A percentile compares a stretch with the other conserved stretches of the same genome.
These are phyloP conservation scores for Taiwanofungus camphoratus DNA, from an alignment of 1,284 basidiomycete genomes.

Conservation along the genomic window DNA sequence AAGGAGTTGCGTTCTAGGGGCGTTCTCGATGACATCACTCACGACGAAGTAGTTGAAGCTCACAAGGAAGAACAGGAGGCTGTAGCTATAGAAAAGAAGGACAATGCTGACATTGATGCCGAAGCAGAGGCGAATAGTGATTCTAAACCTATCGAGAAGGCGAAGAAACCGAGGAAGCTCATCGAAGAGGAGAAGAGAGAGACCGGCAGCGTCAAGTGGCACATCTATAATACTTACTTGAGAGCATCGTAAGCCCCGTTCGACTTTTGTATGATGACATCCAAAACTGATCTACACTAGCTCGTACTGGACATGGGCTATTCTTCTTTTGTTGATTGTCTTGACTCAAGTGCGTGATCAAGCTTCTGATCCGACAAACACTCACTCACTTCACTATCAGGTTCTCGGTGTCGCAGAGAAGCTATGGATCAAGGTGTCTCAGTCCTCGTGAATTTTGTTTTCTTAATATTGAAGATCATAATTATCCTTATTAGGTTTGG, in stretches of 20 bases:
- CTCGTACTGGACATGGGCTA: constrained; percentile 60
- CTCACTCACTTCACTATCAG: constrained; percentile 13
- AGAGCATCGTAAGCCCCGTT: constrained; percentile 47
- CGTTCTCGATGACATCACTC: constrained; percentile 50
- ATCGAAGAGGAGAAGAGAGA: constrained; percentile 69
- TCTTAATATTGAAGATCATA: not conserved
- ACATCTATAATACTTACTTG: constrained; percentile 75
- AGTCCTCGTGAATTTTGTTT: not conserved
- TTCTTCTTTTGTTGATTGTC: constrained; percentile 45
- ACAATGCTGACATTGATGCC: constrained; percentile 23
- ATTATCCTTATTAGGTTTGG: constrained; percentile 40
- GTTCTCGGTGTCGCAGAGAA: constrained; percentile 51
- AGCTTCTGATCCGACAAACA: not conserved
- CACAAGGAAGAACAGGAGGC: constrained; percentile 29
- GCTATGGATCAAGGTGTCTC: constrained; percentile 67
- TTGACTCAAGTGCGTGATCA: constrained; percentile 33
- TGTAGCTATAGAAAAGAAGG: constrained; percentile 29
- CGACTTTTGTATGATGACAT: not conserved
- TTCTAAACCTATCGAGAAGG: constrained; percentile 20
- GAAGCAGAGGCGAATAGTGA: constrained; percentile 24
- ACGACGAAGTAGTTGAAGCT: constrained; percentile 34
- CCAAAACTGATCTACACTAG: constrained; percentile 28
- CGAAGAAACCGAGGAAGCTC: constrained; percentile 59
- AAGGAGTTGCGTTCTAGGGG: constrained; percentile 54
- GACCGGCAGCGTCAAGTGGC: constrained; percentile 73